Conservation (phyloP, 2,329 filamentous ascomycete genomes). For the Pseudogymnoascus sp. region DNA sequence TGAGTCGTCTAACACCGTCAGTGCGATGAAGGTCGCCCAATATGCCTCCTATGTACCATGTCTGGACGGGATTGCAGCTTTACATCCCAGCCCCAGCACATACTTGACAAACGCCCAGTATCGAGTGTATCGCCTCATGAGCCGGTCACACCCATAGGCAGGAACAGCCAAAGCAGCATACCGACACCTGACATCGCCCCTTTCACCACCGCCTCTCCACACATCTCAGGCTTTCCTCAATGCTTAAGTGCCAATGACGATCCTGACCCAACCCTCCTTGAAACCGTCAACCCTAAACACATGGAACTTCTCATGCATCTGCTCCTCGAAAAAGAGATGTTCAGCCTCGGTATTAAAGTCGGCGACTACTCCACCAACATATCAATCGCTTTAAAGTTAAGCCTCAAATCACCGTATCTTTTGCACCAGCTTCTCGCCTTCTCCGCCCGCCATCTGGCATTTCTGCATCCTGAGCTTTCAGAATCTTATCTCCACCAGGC, state of each 20-base stretch:
- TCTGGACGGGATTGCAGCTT: conserved; percentile 25
- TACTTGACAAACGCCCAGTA: background rate
- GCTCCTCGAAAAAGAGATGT: conserved; percentile 20
- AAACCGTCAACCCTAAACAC: conserved; percentile 28
- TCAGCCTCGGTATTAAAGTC: conserved; percentile 22
- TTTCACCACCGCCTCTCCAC: background rate
- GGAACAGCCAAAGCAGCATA: background rate
- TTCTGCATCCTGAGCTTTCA: conserved; percentile 20
- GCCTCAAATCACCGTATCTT: conserved; percentile 28
- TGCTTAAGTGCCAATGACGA: background rate
- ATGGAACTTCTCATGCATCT: conserved; percentile 31
- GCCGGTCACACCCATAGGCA: background rate
- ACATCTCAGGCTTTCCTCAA: background rate
- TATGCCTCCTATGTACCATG: conserved; percentile 25
- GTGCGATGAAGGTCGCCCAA: conserved; percentile 27
- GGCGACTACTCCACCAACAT: conserved; percentile 16
- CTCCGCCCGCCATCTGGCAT: conserved; percentile 30
- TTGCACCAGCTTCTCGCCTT: conserved; percentile 32
- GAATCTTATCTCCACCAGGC: conserved; percentile 23
- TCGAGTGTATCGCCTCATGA: conserved; percentile 10
- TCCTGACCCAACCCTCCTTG: conserved; percentile 9
- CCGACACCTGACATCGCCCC: background rate
- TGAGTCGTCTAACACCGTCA: conserved; percentile 9
- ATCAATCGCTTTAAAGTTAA: conserved; percentile 19
- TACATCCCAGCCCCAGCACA: conserved; percentile 8